Evolutionary conservation across 306 rosid genomes (phyloP), one percentile per base, ranked within the genome.

Genomic region (Hippophae gyantsensis): DNA sequence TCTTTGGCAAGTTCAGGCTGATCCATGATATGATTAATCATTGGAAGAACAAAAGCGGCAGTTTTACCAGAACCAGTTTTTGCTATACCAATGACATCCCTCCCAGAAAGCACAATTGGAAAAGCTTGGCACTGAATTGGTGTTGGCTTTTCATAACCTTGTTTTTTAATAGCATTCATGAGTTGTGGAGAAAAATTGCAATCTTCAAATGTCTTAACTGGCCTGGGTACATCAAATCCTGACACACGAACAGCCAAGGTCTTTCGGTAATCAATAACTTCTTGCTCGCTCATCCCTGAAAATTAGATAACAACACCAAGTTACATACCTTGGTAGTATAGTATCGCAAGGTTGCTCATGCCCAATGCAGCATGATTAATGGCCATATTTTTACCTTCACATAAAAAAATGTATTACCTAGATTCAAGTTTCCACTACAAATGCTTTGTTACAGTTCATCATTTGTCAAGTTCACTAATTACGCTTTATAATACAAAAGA

Each of bases 61-160:
- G 99, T 92, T 74, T 92, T 92, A 69, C 99, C 99, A 3, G 99
- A 92, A 73, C 99, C 99, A 7, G 99, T 92, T 79, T 88, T 92
- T 3, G 99, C 99, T 70, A 92, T 92, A 47, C 95, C 99, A 68
- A 88, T 92, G 27, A 88, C 71, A 76, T 92, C 99, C 64, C 88
- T 77, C 49, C 99, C 96, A 10, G 99, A 88, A 58, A 88, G 95
- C 71, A 83, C 90, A 70, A 82, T 73, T 0, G 99, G 93, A 10
- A 92, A 67, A 74, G 99, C 95, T 55, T 85, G 96, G 72, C 99
- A 88, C 59, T 92, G 99, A 69, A 92, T 92, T 14, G 86, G 65
- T 2, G 99, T 92, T 8, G 99, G 99, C 71, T 84, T 88, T 76
- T 81, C 95, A 58, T 92, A 92, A 42, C 84, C 93, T 78, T 92